Base-by-base conservation (phyloP, 441 rosid species). In the Bruguiera hainesii region DNA sequence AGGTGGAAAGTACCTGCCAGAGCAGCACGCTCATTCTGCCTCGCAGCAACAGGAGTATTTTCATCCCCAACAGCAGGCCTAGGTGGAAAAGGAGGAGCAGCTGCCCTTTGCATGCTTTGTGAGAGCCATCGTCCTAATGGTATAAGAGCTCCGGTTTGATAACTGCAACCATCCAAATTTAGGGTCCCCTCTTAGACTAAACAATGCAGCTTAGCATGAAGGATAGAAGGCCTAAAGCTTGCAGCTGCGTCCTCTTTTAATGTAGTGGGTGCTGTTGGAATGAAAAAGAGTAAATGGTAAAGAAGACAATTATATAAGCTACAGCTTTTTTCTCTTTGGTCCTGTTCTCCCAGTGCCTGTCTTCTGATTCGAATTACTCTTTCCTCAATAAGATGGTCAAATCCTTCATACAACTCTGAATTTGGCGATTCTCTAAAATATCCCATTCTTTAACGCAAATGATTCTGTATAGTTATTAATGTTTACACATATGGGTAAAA, bases 101-200 rank as follows among this genome's bases (percentile, higher is more conserved):
- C 98, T 31, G 94, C 98, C 76, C 99, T 89, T 64, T 85, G 96
- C 98, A 91, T 94, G 71, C 98, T 92, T 77, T 89, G 97, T 30
- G 98, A 88, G 61, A 94, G 94, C 99, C 97, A 86, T 65, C 87
- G 82, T 35, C 88, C 77, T 73, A 94, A 76, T 1, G 98, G 99
- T 50, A 98, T 80, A 48, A 94, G 91, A 67, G 96, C 98, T 74
- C 97, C 99, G 50, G 98, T 91, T 80, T 91, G 97, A 79, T 91
- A 90, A 65, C 99, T 95, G 84, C 70, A 80, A 57, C 30, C 75
- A 75, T n/a, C 9, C 37, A 33, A 8, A 65, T 61, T 15, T 5
- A 19, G n/a, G 21, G 13, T 56, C 65, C 33, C 48, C 37, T 7
- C 37, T 7, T 33, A 33, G 37, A 33, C 37, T 33, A 33, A 33